Evolutionary conservation across 495 filamentous ascomycete genomes (phyloP).

Genomic region (Xylaria acuta): DNA sequence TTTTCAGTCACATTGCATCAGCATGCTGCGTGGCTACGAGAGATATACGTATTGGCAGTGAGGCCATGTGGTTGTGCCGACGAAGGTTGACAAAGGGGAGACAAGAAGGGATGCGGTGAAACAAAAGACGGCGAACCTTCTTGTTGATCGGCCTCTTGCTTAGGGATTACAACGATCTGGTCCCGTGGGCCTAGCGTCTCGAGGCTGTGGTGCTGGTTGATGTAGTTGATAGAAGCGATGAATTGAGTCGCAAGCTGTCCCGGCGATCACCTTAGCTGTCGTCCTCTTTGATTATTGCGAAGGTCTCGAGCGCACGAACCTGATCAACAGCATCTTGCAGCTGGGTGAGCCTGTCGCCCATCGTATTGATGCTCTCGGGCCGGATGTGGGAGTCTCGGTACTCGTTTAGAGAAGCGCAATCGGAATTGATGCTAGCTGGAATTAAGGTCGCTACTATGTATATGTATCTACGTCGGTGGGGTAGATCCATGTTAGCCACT

Average conservation of each 20-base stretch:
- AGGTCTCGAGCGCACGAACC: constrained; percentile 50
- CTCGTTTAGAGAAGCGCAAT: not conserved
- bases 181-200: constrained; percentile 66
- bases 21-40: not conserved
- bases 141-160: constrained; percentile 49
- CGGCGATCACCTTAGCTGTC: not conserved
- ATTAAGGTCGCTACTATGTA: not conserved
- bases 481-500: not conserved
- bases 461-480: not conserved
- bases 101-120: not conserved
- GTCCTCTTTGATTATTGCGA: not conserved
- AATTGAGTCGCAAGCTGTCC: constrained; percentile 85
- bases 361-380: constrained; percentile 43
- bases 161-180: constrained; percentile 61
- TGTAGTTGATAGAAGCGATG: constrained; percentile 83
- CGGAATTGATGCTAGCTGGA: not conserved
- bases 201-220: constrained; percentile 81
- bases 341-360: constrained; percentile 92
- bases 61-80: not conserved
- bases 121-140: constrained; percentile 40
- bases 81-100: not conserved
- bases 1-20: not conserved
- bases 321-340: constrained; percentile 94
- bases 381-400: not conserved
- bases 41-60: constrained; percentile 12